Evolutionary conservation across 768 basidiomycete species (phyloP), one percentile per base, ranked within the genome.

Genomic region (Pholiota conissans): DNA sequence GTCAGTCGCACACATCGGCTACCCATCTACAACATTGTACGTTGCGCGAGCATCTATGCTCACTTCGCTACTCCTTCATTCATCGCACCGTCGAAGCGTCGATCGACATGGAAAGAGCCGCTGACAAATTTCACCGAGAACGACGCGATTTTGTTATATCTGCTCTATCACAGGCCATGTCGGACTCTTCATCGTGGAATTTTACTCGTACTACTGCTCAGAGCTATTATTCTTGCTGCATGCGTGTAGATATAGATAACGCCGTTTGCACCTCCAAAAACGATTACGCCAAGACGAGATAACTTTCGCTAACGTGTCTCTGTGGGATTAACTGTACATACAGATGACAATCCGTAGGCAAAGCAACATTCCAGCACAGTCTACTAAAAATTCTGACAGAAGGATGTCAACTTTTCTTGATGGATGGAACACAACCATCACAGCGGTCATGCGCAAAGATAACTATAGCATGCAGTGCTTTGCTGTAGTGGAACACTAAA

Each of bases 81-180:
- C 35, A 29, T 32, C 32, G 27, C 49, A 52, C 30, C 30, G 22
- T 52, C 35, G 35, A 52, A 52, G 22, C 35, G 50, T 52, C 50
- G 35, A 52, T 52, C 50, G 22, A 18, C 32, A 51, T 3, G n/a
- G n/a, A n/a, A n/a, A 16, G 22, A 26, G 32, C 35, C 27, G 50
- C 50, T 52, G 32, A 52, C 50, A 34, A 52, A 52, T 52, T 39
- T 4, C 34, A 16, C 34, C 29, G 34, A 50, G 29, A 30, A 32
- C 49, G 22, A 2, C 49, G 34, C 29, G 32, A 49, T 34, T n/a
- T 32, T 11, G 6, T 45, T 45, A 18, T 45, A 45, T 45, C 42
- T 45, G 42, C 42, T 45, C 42, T 45, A 45, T 45, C 42, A 13
- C 9, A 18, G n/a, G 3, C n/a, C n/a, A 18, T 8, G 39, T 40